Conservation (phyloP, 805 yeast genomes). For the Yamadazyma olivae region DNA sequence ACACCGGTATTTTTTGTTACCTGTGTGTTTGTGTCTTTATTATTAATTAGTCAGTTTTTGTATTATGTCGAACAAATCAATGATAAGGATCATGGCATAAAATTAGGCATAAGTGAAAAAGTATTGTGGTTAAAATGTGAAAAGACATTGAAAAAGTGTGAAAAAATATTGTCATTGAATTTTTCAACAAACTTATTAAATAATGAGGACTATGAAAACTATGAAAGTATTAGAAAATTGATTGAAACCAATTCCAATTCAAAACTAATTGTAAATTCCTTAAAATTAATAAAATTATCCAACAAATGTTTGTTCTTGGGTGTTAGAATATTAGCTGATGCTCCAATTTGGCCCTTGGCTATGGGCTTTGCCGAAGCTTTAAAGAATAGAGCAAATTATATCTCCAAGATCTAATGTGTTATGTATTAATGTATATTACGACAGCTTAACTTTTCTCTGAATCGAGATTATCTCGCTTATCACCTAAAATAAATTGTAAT, state of each 20-base stretch:
- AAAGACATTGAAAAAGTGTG: slow-evolving; percentile 56
- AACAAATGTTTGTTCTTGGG: slow-evolving; percentile 64
- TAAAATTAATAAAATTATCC: slow-evolving; percentile 41
- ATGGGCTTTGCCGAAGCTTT: slow-evolving; percentile 76
- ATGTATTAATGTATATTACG: neutral
- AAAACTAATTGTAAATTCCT: slow-evolving; percentile 13
- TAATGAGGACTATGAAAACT: slow-evolving; percentile 18
- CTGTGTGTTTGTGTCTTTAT: slow-evolving; percentile 60
- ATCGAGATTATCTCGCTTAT: no score
- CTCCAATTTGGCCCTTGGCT: slow-evolving; percentile 85
- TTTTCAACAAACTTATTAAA: slow-evolving; percentile 7
- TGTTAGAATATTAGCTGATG: slow-evolving; percentile 74
- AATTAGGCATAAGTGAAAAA: slow-evolving; percentile 43
- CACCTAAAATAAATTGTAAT: no score
- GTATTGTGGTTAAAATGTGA: slow-evolving; percentile 64
- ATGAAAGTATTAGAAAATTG: slow-evolving; percentile 46
- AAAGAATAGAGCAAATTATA: slow-evolving; percentile 47
- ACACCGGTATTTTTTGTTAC: slow-evolving; percentile 77
- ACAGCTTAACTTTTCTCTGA: no score
- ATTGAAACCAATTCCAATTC: slow-evolving; percentile 34
- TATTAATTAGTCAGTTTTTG: slow-evolving; percentile 62
- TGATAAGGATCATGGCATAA: slow-evolving; percentile 13
- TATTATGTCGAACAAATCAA: slow-evolving; percentile 45
- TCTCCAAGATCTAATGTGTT: slow-evolving; percentile 10
- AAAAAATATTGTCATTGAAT: slow-evolving; percentile 43